Conservation (phyloP, 805 yeast species). For the Saccharomycopsis sp. region DNA sequence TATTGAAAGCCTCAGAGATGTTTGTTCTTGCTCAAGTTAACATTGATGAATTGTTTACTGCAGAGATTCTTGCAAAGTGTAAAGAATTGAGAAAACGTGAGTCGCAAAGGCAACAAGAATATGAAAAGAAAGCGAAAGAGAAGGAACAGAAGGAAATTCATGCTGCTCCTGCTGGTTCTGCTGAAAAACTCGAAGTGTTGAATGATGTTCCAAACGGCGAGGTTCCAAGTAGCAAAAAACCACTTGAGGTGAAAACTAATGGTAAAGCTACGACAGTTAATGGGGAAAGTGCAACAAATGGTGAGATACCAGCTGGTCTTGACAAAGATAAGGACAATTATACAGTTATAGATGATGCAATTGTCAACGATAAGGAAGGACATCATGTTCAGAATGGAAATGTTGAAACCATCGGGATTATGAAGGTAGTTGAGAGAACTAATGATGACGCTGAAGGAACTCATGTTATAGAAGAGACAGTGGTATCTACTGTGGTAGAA, state of each 20-base stretch:
- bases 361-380: not conserved
- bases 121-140: constrained; percentile 30
- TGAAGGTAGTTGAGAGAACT: no score
- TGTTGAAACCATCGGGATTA: not conserved
- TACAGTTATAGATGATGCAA: no score
- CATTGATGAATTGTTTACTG: constrained; percentile 75
- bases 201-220: not conserved
- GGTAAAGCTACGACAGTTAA: no score
- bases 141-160: constrained; percentile 27
- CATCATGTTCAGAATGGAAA: not conserved
- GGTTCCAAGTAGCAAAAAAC: not conserved
- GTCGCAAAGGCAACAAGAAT: constrained; percentile 41
- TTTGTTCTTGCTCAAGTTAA: constrained; percentile 94
- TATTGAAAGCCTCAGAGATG: constrained; percentile 85
- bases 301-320: no score
- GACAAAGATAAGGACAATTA: not conserved
- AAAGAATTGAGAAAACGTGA: constrained; percentile 66
- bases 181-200: constrained; percentile 3
- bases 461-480: not conserved
- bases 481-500: not conserved
- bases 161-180: constrained; percentile 3
- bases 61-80: constrained; percentile 72
- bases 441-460: no score
- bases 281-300: not conserved
- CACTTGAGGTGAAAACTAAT: no score